Evolutionary conservation across 73 alveolate species (phyloP), one percentile per base, ranked within the genome.

Genomic region (Uronychia binucleata): DNA sequence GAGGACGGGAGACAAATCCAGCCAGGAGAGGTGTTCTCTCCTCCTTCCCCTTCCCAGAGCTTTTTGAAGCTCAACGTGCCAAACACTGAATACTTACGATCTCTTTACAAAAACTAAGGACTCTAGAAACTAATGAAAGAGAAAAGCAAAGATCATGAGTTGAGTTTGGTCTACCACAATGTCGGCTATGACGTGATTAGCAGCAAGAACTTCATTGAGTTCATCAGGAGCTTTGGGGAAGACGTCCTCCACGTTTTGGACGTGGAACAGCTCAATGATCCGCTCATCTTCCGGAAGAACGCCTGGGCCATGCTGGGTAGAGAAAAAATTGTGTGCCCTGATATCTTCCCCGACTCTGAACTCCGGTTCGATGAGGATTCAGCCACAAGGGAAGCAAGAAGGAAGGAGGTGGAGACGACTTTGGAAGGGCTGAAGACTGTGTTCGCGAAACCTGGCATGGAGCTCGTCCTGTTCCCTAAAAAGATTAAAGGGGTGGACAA

Each of bases 11-110:
- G 67, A 46, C n/a, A 46, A 46, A 46, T 59, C 32, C 5, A 13
- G 14, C 25, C 57, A 58, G 80, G 13, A 13, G 8, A 25, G 5
- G 19, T 78, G 1, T 27, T 57, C 0, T 85, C 78, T 27, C 19
- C 58, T 5, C 87, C 87, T 25, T 78, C 31, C 11, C 92, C 92
- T 31, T 77, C 92, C 11, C 58, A 86, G 77, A 28, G 80, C 59
- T 35, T 86, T 8, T 46, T 78, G 0, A 57, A 78, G 27, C 74
- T 86, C 60, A 76, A 76, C 75, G 28, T 86, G 1, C 92, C 92
- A 11, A 33, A 32, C 57, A 31, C 1, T 5, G 30, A 58, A 31
- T 86, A 78, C 67, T 76, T 86, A 0, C 74, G 57, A n/a, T 30
- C 86, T 1, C 59, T 86, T 32, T 33, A 74, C 34, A 34, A 60